Base-by-base conservation (phyloP, 2,329 filamentous ascomycete species). In the Stemphylium beticola region DNA sequence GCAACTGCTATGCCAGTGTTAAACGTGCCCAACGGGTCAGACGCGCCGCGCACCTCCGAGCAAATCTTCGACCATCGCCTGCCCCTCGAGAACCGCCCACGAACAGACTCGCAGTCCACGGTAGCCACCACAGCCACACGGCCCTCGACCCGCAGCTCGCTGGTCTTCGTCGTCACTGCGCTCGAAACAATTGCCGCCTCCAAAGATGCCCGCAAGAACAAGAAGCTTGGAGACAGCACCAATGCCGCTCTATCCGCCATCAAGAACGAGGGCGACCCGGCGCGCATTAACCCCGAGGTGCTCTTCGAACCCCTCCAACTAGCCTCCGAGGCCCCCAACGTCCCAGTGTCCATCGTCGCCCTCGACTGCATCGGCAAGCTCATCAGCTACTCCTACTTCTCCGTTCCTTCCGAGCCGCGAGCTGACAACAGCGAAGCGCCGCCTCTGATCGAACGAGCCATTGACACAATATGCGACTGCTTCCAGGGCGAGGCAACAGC, bases 391-490 rank as follows among this genome's bases (percentile, higher is more conserved):
- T 96, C 95, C 15, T 98, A 98, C 81, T 98, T 99, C 76, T 93
- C 93, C 43, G 85, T 91, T 44, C 85, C 88, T 32, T 70, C 76
- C 33, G 77, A 80, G 60, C 76, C 65, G 50, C 75, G 72, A 20
- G 65, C 72, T 61, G 68, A 73, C 50, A 63, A 60, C 53, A 56
- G 60, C 52, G 70, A 75, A 34, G 65, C 81, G 36, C 82, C 89
- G 4, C 93, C 93, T 14, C 82, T 99, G 63, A 99, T 99, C 72
- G 96, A 99, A 78, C 86, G 93, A 62, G 95, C 96, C 55, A 99
- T 99, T 70, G 96, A 99, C 77, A 96, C 95, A 32, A 99, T 99
- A 81, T 99, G 95, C 82, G 93, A 98, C 73, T 99, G 95, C 76
- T 99, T 99, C 74, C 93, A 98, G 73, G 93, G 95, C 72, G 95